Conservation (phyloP, 192 early-diverging fungal species). For the Allomyces macrogynus region DNA sequence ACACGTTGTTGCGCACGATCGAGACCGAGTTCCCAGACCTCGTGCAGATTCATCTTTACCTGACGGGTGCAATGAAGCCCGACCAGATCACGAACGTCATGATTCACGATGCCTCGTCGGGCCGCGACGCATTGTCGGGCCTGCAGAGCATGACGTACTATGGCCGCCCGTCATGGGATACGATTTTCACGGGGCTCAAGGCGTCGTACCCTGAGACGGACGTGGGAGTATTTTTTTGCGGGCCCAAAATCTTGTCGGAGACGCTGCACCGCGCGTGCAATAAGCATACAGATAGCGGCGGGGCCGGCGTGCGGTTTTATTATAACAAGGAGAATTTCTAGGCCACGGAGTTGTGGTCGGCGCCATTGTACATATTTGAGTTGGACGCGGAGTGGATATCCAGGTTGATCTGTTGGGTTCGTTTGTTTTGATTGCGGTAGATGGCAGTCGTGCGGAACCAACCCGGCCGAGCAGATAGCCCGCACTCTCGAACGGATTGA, state of each 20-base stretch:
- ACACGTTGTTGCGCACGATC: slow-evolving; percentile 33
- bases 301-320: background rate
- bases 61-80: slow-evolving; percentile 33
- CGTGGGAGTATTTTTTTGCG: slow-evolving; percentile 72
- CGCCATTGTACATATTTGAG: too few species aligned
- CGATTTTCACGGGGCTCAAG: slow-evolving; percentile 35
- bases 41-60: slow-evolving; percentile 42
- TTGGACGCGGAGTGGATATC: too few species aligned
- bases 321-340: background rate
- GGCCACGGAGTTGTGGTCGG: too few species aligned
- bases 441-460: too few species aligned
- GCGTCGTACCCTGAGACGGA: slow-evolving; percentile 5
- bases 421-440: too few species aligned
- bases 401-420: too few species aligned
- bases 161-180: slow-evolving; percentile 56
- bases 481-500: too few species aligned
- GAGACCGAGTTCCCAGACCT: slow-evolving; percentile 35
- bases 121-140: slow-evolving; percentile 49
- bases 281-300: background rate
- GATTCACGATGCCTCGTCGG: slow-evolving; percentile 22
- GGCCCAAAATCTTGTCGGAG: slow-evolving; percentile 43
- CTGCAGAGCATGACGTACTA: slow-evolving; percentile 44
- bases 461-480: too few species aligned
- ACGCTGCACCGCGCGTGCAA: slow-evolving; percentile 12
- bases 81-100: slow-evolving; percentile 41